Evolutionary conservation across 495 filamentous ascomycete genomes (phyloP).

Genomic region (Penicillium tannophilum): DNA sequence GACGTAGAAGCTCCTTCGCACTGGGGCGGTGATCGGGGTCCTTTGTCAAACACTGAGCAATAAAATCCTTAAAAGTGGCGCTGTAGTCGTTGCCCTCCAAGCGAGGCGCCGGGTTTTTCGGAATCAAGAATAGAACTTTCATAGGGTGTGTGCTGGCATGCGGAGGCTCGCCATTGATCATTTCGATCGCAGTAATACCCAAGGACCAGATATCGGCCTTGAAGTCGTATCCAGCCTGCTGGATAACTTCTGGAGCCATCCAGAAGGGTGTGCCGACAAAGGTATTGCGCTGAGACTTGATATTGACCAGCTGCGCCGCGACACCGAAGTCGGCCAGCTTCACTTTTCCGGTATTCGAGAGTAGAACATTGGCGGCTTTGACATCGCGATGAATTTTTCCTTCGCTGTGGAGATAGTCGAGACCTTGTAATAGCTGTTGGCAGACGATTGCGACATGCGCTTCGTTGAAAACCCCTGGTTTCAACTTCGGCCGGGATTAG

Average conservation of each 20-base stretch:
- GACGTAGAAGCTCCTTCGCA: slow-evolving; percentile 86
- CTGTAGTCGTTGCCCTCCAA: slow-evolving; percentile 85
- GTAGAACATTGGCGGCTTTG: slow-evolving; percentile 91
- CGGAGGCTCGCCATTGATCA: slow-evolving; percentile 90
- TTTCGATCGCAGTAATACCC: slow-evolving; percentile 93
- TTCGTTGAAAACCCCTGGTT: slow-evolving; percentile 89
- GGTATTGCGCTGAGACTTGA: slow-evolving; percentile 96
- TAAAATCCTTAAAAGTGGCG: slow-evolving; percentile 90
- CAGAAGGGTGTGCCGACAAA: slow-evolving; percentile 99
- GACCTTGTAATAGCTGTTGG: slow-evolving; percentile 81
- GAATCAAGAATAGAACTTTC: slow-evolving; percentile 98
- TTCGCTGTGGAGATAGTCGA: slow-evolving; percentile 92
- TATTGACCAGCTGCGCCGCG: slow-evolving; percentile 93
- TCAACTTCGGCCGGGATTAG: slow-evolving; percentile 60
- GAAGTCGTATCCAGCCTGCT: slow-evolving; percentile 95
- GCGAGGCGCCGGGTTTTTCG: slow-evolving; percentile 83
- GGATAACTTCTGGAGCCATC: slow-evolving; percentile 99
- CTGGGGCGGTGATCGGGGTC: slow-evolving; percentile 81
- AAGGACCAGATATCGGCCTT: slow-evolving; percentile 98
- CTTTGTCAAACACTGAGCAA: slow-evolving; percentile 85
- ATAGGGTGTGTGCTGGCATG: slow-evolving; percentile 92
- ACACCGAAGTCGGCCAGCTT: slow-evolving; percentile 99
- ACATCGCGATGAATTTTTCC: slow-evolving; percentile 98
- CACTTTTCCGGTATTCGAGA: slow-evolving; percentile 86
- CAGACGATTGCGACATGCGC: slow-evolving; percentile 93